phyloP scores from a whole-genome alignment of 2,329 filamentous ascomycete genomes.

The Davidsoniella eucalypti region DNA sequence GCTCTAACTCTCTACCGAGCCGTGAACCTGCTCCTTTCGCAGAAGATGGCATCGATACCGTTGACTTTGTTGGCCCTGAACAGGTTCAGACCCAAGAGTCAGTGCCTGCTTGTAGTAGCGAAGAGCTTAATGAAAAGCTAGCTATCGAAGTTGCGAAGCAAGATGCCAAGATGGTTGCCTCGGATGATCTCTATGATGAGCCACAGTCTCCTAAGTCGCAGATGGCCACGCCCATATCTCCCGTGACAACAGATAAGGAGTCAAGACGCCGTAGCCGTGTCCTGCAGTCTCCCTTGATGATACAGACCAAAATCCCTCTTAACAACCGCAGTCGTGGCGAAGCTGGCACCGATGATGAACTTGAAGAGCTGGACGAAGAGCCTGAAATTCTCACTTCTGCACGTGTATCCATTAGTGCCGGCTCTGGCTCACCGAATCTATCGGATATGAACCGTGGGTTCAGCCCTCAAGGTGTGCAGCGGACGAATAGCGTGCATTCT shows the following conservation, averaged over 20 bases:
- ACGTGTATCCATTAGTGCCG: constrained; percentile 34
- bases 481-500: constrained; percentile 34
- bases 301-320: constrained; percentile 9
- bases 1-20: constrained; percentile 34
- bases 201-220: background rate
- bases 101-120: background rate
- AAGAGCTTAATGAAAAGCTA: too few relatives aligned
- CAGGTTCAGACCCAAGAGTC: background rate
- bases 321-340: constrained; percentile 4
- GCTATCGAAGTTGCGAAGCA: background rate
- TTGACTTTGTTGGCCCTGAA: constrained; percentile 8
- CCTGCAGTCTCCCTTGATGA: constrained; percentile 10
- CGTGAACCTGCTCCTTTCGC: constrained; percentile 18
- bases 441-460: constrained; percentile 29
- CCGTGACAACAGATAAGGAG: background rate
- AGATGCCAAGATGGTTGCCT: background rate
- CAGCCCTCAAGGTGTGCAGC: constrained; percentile 21
- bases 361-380: constrained; percentile 27
- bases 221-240: background rate
- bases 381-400: constrained; percentile 41
- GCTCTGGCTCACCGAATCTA: constrained; percentile 31
- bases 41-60: constrained; percentile 11
- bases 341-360: constrained; percentile 18
- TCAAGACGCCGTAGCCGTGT: constrained; percentile 10
- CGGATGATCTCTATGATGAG: background rate